phyloP scores from a whole-genome alignment of 1,139 yeast genomes.

The Candida labiduridarum region DNA sequence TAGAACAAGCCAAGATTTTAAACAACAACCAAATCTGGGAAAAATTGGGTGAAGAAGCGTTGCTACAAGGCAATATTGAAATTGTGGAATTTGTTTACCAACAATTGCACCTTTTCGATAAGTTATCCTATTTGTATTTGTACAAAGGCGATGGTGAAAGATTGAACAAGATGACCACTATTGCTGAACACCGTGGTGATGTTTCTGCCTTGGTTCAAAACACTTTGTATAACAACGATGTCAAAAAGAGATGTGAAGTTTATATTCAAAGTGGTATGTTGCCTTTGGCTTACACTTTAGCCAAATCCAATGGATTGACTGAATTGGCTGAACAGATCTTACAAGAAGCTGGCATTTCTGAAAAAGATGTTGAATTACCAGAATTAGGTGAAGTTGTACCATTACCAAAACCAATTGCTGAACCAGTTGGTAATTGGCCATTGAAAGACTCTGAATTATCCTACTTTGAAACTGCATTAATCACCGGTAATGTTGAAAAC shows the following conservation, averaged over 20 bases:
- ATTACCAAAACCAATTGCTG: constrained; percentile 49
- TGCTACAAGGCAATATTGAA: constrained; percentile 84
- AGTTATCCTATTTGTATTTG: constrained; percentile 84
- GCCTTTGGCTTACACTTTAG: constrained; percentile 92
- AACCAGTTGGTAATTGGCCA: constrained; percentile 76
- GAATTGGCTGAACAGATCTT: constrained; percentile 74
- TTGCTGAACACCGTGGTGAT: constrained; percentile 90
- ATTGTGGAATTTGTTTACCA: constrained; percentile 89
- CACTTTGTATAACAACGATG: constrained; percentile 74
- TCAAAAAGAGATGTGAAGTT: constrained; percentile 73
- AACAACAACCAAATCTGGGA: constrained; percentile 73
- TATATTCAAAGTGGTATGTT: constrained; percentile 78
- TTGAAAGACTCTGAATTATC: constrained; percentile 70
- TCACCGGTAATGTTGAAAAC: constrained; percentile 73
- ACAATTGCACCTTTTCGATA: constrained; percentile 83
- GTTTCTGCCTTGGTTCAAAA: constrained; percentile 80
- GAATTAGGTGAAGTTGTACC: constrained; percentile 45
- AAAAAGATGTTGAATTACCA: constrained; percentile 63
- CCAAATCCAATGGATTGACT: constrained; percentile 81
- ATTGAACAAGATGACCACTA: constrained; percentile 79
- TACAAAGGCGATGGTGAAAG: constrained; percentile 79
- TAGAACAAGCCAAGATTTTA: constrained; percentile 81
- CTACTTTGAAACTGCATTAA: constrained; percentile 81
- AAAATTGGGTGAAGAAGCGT: constrained; percentile 81
- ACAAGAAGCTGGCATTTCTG: constrained; percentile 67